A percentile compares a stretch with the other conserved stretches of the same genome.
Evolutionary conservation across 2,329 filamentous ascomycete genomes (phyloP).

Genomic region (Trichoderma sp.): DNA sequence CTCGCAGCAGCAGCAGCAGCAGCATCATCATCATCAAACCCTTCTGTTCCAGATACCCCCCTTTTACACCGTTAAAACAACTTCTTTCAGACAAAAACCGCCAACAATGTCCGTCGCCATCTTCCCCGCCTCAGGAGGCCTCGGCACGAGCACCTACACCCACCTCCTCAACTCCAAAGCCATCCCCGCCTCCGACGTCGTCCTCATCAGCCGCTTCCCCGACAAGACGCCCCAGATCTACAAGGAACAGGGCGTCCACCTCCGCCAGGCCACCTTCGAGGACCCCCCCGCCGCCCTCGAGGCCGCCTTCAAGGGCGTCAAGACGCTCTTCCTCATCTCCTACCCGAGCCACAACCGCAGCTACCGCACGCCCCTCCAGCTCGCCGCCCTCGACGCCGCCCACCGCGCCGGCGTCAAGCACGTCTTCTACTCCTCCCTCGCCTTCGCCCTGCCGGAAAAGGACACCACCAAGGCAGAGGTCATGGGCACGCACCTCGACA

Average conservation of each 20-base stretch:
- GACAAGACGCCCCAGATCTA: slow-evolving; percentile 13
- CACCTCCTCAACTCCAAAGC: slow-evolving; percentile 7
- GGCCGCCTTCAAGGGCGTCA: slow-evolving; percentile 14
- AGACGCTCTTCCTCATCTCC: slow-evolving; percentile 13
- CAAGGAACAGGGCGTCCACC: neutral
- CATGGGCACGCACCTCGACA: slow-evolving; percentile 17
- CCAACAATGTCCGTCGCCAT: slow-evolving; percentile 14
- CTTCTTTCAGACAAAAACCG: too few species aligned
- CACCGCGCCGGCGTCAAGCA: slow-evolving; percentile 19
- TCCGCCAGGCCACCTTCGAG: slow-evolving; percentile 12
- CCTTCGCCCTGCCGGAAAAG: slow-evolving; percentile 17
- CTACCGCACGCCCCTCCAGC: slow-evolving; percentile 2
- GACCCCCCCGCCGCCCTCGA: neutral
- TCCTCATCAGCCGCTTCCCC: slow-evolving; percentile 18
- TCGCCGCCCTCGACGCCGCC: slow-evolving; percentile 12
- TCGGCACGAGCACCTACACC: slow-evolving; percentile 24
- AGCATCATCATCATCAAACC: neutral
- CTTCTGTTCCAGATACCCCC: neutral
- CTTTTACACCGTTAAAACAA: too few species aligned
- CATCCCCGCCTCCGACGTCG: slow-evolving; percentile 1
- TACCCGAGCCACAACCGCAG: slow-evolving; percentile 16
- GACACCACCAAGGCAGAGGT: slow-evolving; percentile 13
- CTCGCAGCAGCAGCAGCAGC: neutral
- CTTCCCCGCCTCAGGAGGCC: slow-evolving; percentile 23
- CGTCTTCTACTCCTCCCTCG: slow-evolving; percentile 21